Base-by-base conservation (phyloP, 495 filamentous ascomycete genomes). In the Cercophora sp. region DNA sequence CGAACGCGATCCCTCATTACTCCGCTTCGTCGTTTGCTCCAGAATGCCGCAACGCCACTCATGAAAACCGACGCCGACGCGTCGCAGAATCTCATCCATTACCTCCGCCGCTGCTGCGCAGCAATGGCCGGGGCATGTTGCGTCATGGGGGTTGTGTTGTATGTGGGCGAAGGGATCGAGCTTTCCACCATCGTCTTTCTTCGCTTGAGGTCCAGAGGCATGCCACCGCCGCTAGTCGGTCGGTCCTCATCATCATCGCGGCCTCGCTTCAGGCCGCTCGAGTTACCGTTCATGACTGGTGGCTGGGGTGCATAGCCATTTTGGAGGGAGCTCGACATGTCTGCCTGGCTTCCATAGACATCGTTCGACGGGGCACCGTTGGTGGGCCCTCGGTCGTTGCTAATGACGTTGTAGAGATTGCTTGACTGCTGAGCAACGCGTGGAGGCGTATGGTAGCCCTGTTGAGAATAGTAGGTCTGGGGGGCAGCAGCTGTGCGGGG, bases 401-500 rank as follows among this genome's bases (percentile, higher is more conserved):
- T 91, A 67, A 96, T 91, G 39, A 92, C 83, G 70, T 86, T 93
- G 76, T 96, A 96, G 34, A 96, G 73, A 58, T 85, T 93, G 68
- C 88, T 89, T 0, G 88, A 82, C 4, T 87, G 78, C 13, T 80
- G 74, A 35, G 78, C 77, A 8, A 77, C 77, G 23, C 89, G 83
- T 40, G 93, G 88, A 1, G 90, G 88, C 1, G 90, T 94, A 67
- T 87, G 92, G 40, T 89, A 91, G 4, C 82, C 58, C 46, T 74
- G 72, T 24, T 76, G 77, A 9, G 79, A 57, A 78, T 92, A 96
- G 66, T 93, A 89, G 5, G 80, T 73, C 55, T 84, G 83, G 19
- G 85, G 76, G 18, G 84, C 76, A 5, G 79, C 72, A 13, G 77
- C 74, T 0, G 87, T 93, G 46, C 93, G 81, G 11, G 92, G 91